phyloP scores from a whole-genome alignment of 2,329 filamentous ascomycete genomes.

The Triangularia setosa region DNA sequence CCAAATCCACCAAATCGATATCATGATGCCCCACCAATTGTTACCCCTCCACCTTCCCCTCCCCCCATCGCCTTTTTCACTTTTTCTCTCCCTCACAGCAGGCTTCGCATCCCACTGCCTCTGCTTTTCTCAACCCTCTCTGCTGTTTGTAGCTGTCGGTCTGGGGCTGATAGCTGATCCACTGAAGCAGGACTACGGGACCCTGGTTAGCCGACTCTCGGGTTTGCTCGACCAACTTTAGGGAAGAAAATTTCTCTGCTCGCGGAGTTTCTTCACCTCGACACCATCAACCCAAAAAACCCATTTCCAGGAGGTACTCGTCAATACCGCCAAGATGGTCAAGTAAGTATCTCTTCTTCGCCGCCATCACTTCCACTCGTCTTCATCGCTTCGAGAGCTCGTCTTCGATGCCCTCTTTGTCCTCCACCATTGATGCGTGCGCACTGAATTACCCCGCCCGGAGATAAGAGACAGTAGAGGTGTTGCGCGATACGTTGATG shows the following conservation, averaged over 20 bases:
- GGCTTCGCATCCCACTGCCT: slow-evolving; percentile 20
- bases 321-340: slow-evolving; percentile 95
- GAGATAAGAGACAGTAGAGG: slow-evolving; percentile 35
- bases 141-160: slow-evolving; percentile 23
- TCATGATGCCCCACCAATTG: slow-evolving; percentile 22
- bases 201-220: slow-evolving; percentile 20
- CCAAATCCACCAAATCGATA: slow-evolving; percentile 14
- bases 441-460: slow-evolving; percentile 33
- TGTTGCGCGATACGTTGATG: neutral
- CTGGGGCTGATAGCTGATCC: slow-evolving; percentile 27
- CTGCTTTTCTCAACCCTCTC: slow-evolving; percentile 17
- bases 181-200: slow-evolving; percentile 19
- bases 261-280: slow-evolving; percentile 21
- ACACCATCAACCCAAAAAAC: slow-evolving; percentile 22
- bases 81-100: slow-evolving; percentile 17
- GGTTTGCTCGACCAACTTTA: slow-evolving; percentile 10
- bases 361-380: neutral
- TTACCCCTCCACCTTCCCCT: slow-evolving; percentile 26
- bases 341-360: slow-evolving; percentile 68
- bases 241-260: slow-evolving; percentile 24
- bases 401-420: neutral
- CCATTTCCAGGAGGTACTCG: slow-evolving; percentile 30
- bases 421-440: slow-evolving; percentile 12
- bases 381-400: neutral
- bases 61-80: slow-evolving; percentile 15